phyloP scores from a whole-genome alignment of 495 filamentous ascomycete genomes.

The Xylaria castorea region DNA sequence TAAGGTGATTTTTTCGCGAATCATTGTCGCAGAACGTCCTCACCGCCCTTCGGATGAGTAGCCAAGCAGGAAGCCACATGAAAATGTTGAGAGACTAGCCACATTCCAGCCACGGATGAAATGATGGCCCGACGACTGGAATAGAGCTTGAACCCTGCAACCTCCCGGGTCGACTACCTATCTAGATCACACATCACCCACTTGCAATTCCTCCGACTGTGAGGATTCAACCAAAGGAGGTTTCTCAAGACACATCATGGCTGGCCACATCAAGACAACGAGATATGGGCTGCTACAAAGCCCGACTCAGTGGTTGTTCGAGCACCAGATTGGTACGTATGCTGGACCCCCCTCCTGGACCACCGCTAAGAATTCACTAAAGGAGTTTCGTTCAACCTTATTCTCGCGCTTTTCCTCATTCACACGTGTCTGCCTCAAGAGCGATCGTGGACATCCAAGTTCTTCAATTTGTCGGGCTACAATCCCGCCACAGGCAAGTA shows the following conservation, averaged over 20 bases:
- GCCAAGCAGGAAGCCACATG: constrained; percentile 15
- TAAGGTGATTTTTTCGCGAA: not conserved
- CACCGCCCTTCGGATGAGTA: not conserved
- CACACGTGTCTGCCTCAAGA: constrained; percentile 67
- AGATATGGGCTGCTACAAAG: constrained; percentile 21
- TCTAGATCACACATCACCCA: constrained; percentile 6
- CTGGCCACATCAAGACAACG: constrained; percentile 18
- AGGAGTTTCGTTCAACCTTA: constrained; percentile 70
- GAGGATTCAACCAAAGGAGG: constrained; percentile 1
- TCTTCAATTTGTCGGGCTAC: constrained; percentile 72
- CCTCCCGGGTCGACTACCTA: not conserved
- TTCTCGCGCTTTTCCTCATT: constrained; percentile 64
- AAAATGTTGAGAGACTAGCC: not conserved
- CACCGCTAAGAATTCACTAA: constrained; percentile 21
- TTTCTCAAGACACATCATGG: constrained; percentile 6
- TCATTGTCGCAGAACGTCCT: not conserved
- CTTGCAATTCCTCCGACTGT: not conserved
- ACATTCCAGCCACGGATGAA: constrained; percentile 24
- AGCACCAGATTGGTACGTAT: constrained; percentile 30
- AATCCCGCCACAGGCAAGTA: constrained; percentile 61
- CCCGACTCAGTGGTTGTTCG: constrained; percentile 27
- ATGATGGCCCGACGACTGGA: constrained; percentile 11
- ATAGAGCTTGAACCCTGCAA: not conserved
- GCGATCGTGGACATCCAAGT: constrained; percentile 64
- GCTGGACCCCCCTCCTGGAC: not conserved